Conservation (phyloP, 2,329 filamentous ascomycete genomes). For the Ophiosphaerella narmari region DNA sequence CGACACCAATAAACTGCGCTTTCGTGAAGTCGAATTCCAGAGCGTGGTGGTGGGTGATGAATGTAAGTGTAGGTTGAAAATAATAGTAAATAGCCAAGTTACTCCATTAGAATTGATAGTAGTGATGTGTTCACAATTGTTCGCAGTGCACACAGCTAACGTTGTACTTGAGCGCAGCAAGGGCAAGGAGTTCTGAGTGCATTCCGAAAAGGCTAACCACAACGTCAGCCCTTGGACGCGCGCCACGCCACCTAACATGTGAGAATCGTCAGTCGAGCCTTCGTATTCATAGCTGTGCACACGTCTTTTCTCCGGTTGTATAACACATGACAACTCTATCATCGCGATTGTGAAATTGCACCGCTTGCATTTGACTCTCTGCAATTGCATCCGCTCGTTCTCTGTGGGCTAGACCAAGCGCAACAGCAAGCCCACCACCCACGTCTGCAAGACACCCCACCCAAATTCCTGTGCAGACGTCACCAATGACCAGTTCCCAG, state of each 20-base stretch:
- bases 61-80: too few species aligned
- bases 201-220: conserved; percentile 25
- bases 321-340: conserved; percentile 9
- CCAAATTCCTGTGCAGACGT: neutral
- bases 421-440: conserved; percentile 13
- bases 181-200: conserved; percentile 8
- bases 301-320: conserved; percentile 17
- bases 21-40: too few species aligned
- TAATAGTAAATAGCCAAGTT: too few species aligned
- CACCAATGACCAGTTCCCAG: neutral
- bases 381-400: conserved; percentile 13
- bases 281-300: conserved; percentile 19
- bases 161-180: too few species aligned
- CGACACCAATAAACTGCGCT: neutral
- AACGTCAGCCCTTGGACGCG: conserved; percentile 36
- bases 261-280: conserved; percentile 23
- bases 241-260: conserved; percentile 32
- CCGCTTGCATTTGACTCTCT: neutral
- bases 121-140: too few species aligned
- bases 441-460: conserved; percentile 13
- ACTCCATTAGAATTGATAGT: too few species aligned
- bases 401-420: conserved; percentile 8
- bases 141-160: too few species aligned
- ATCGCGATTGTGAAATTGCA: neutral
- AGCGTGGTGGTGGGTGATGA: too few species aligned